These are phyloP conservation scores for Calycina herbarum DNA, from an alignment of 2,329 filamentous ascomycete species.

Conservation along the genomic window DNA sequence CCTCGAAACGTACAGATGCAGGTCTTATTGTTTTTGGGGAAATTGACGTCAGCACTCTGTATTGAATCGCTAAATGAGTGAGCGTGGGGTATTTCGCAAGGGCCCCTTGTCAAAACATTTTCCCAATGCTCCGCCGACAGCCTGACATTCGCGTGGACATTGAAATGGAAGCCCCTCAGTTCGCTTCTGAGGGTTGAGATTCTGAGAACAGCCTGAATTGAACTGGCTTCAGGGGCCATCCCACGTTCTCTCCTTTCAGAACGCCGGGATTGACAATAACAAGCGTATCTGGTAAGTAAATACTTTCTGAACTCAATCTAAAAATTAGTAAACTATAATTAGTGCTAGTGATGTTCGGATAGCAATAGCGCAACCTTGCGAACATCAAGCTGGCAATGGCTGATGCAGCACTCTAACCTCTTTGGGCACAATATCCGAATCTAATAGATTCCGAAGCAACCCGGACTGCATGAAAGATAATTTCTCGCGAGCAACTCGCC, in stretches of 20 bases:
- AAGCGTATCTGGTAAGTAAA: background rate
- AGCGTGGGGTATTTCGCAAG: background rate
- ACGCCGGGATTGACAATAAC: background rate
- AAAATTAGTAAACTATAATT: background rate
- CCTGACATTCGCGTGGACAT: background rate
- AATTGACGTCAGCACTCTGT: background rate
- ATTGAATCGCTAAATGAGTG: background rate
- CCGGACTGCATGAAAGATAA: slow-evolving; percentile 3
- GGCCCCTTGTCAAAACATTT: background rate
- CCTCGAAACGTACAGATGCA: background rate
- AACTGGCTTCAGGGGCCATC: background rate
- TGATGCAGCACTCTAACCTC: background rate
- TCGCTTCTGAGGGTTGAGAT: background rate
- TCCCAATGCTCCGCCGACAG: no score
- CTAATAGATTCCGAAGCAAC: slow-evolving; percentile 3
- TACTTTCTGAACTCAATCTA: background rate
- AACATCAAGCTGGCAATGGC: background rate
- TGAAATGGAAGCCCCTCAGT: background rate
- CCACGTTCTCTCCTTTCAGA: background rate
- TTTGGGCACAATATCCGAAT: background rate
- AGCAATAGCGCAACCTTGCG: background rate
- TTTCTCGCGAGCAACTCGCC: background rate
- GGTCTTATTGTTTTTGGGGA: background rate
- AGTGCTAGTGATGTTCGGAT: background rate
- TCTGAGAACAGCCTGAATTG: background rate